Evolutionary conservation across 1,139 yeast species (phyloP), one percentile per base, ranked within the genome.

Genomic region (Sugiyamaella novakii): DNA sequence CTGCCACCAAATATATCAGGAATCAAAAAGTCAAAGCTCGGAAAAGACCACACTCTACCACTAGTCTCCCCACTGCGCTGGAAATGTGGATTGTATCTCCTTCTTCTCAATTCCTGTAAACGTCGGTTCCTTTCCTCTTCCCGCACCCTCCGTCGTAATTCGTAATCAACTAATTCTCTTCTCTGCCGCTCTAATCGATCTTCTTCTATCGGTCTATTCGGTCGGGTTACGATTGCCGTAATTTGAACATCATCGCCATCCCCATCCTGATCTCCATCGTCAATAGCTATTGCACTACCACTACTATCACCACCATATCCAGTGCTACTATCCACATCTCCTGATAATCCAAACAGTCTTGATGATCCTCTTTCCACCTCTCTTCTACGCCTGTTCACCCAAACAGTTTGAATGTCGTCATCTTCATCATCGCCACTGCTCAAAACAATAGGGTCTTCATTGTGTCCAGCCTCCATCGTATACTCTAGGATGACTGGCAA

Each of bases 171-270:
- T 11, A 39, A 3, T 19, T 29, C 43, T 7, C 8, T 3, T 18
- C 35, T 28, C 21, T 39, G 43, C 29, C 43, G 27, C 10, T 28
- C 29, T 10, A 19, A 2, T 8, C 36, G 17, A 4, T 25, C 36
- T 3, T 8, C 11, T 18, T n/a, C 36, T 17, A n/a, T 12, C 7
- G 6, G 25, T 2, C 28, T 27, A 12, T 28, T 31, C 5, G 43
- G 36, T 14, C 19, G 22, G 5, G 36, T 29, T 8, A 39, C 35
- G 6, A 39, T 38, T 1, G 36, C 47, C 1, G 47, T 37, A 10
- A 47, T 36, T 34, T 41, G 29, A 22, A 47, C 30, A 11, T 47
- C 51, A 30, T 43, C 44, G 3, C 42, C 46, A 11, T 41, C 46
- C 11, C 15, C n/a, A n/a, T 33, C 7, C 18, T 3, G 3, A 35